phyloP scores from a whole-genome alignment of 768 basidiomycete genomes.

The Roridomyces roridus region DNA sequence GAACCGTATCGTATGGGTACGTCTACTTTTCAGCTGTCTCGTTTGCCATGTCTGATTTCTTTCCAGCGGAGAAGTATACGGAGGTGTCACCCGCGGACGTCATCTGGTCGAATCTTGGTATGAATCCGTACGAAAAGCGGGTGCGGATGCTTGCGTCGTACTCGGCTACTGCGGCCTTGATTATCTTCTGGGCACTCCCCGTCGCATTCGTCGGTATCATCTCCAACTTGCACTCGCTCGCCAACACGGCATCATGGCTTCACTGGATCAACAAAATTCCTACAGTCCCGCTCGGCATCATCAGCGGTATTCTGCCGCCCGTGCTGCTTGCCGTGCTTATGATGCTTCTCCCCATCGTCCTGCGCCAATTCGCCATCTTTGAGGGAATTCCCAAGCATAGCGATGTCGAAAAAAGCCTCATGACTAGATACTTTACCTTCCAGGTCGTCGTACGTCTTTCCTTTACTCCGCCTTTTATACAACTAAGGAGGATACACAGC shows the following conservation, averaged over 20 bases:
- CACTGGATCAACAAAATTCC: constrained; percentile 85
- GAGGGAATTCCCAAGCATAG: constrained; percentile 91
- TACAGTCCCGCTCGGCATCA: constrained; percentile 72
- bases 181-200: constrained; percentile 90
- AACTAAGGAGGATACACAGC: constrained; percentile 49
- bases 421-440: constrained; percentile 93
- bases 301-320: constrained; percentile 89
- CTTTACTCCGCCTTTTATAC: background rate
- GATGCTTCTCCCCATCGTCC: constrained; percentile 83
- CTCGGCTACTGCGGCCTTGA: constrained; percentile 76
- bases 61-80: constrained; percentile 60
- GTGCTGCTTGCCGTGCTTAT: constrained; percentile 89
- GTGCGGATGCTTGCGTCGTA: constrained; percentile 70
- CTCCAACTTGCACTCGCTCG: constrained; percentile 80
- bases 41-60: background rate
- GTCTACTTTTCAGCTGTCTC: constrained; percentile 18
- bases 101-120: constrained; percentile 87
- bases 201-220: constrained; percentile 86
- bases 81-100: constrained; percentile 91
- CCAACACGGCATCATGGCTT: constrained; percentile 70
- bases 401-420: constrained; percentile 86
- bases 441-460: constrained; percentile 77
- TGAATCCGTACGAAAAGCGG: constrained; percentile 90
- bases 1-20: constrained; percentile 81
- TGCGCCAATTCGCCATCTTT: constrained; percentile 80